These are phyloP conservation scores for Thalia dealbata DNA, from an alignment of 176 grass and related monocot genomes.

Conservation along the genomic window DNA sequence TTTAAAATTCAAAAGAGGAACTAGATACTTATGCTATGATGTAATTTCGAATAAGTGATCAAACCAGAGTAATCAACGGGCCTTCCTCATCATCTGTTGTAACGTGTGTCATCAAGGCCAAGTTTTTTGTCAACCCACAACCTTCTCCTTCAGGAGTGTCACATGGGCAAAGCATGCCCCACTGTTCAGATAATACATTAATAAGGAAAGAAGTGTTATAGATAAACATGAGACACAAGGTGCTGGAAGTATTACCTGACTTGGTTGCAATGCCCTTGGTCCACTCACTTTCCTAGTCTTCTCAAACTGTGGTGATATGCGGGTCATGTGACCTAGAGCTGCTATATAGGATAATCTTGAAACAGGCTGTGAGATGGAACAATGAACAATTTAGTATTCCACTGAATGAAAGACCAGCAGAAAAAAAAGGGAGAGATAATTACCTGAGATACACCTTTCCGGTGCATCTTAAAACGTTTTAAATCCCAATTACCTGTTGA, in stretches of 20 bases:
- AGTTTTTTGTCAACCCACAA: conserved; percentile 96
- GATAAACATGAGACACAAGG: conserved; percentile 7
- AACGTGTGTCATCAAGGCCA: conserved; percentile 85
- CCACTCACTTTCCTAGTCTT: conserved; percentile 98
- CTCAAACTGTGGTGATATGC: conserved; percentile 96
- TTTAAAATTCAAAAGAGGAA: background rate
- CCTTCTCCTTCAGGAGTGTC: conserved; percentile 99
- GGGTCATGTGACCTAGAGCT: conserved; percentile 88
- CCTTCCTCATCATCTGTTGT: conserved; percentile 89
- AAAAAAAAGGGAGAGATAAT: conserved; percentile 10
- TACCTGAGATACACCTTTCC: conserved; percentile 97
- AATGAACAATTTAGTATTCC: background rate
- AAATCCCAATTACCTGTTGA: conserved; percentile 97
- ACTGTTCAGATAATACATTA: conserved; percentile 41
- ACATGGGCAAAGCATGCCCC: conserved; percentile 99
- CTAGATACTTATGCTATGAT: background rate
- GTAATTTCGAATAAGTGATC: conserved; percentile 25
- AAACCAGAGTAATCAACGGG: conserved; percentile 68
- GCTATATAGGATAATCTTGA: conserved; percentile 90
- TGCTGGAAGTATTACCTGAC: conserved; percentile 44
- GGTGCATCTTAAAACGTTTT: conserved; percentile 88
- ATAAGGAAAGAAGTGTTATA: background rate
- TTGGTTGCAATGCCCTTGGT: conserved; percentile 93
- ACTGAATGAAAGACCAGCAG: background rate
- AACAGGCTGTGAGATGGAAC: conserved; percentile 47